Evolutionary conservation across 2,329 filamentous ascomycete genomes (phyloP), one percentile per base, ranked within the genome.

Genomic region (Pseudopyrenochaeta lycopersici): DNA sequence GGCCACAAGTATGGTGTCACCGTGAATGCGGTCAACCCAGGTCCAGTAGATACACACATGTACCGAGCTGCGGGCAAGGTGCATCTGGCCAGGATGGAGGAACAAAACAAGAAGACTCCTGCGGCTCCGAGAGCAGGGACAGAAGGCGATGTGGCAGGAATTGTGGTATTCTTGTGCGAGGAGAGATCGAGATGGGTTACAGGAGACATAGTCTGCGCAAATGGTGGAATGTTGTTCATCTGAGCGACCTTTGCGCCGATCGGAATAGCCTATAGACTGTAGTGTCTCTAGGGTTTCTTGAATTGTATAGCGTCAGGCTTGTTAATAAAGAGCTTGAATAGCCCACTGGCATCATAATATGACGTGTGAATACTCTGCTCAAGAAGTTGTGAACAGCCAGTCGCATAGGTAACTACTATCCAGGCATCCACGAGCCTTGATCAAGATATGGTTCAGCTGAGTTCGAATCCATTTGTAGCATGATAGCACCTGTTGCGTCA

Each of bases 191-290:
- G 78, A 12, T 92, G 89, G 89, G 86, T 85, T 71, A 92, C 90
- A 0, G 90, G 90, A 1, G 88, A 88, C 73, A 87, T 91, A 27
- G 84, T 92, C 2, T 89, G 87, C 77, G 89, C 89, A 5, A 92
- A 92, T 70, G 90, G 90, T 0, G 90, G 90, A 2, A 86, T 91
- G 83, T 82, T 80, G 58, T 84, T 87, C 75, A 79, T 46, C 27
- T 46, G 30, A 46, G 3, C 23, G 27, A 27, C 9, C 23, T 9
- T 27, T 27, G 23, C 9, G 23, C 23, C 9, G 23, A 9, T 27
- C 23, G 23, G 23, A 4, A 27, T 9, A 27, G 4, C 4, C 23
- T 4, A 5, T 27, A 27, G 23, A 27, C 23, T 27, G 23, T 27
- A 27, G 9, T 27, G 4, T 9, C 4, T 4, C 9, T 27, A 9